Conservation (phyloP, 257 asterid genomes). For the Echium plantagineum region DNA sequence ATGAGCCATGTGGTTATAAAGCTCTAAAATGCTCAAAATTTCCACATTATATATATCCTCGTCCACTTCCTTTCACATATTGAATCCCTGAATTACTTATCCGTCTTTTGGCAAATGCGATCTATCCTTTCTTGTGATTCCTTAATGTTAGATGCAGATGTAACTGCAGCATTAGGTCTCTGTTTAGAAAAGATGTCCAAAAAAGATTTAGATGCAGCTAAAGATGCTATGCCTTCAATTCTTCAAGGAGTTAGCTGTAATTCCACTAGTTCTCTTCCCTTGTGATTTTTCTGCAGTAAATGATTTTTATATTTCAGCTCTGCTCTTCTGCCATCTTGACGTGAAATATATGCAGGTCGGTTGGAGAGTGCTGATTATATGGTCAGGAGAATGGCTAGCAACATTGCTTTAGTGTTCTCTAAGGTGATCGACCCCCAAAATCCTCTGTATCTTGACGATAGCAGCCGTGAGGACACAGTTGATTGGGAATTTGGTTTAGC, state of each 20-base stretch:
- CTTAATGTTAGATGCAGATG: slow-evolving; percentile 51
- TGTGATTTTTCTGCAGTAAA: slow-evolving; percentile 12
- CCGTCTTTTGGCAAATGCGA: slow-evolving; percentile 6
- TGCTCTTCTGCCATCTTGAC: slow-evolving; percentile 8
- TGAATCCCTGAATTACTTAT: neutral
- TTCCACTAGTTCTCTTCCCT: neutral
- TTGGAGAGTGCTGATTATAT: slow-evolving; percentile 73
- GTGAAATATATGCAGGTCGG: slow-evolving; percentile 56
- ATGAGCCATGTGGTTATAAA: too few relatives aligned
- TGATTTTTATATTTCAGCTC: slow-evolving; percentile 2
- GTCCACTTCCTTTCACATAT: neutral
- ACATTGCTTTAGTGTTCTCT: slow-evolving; percentile 82
- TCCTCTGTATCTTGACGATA: slow-evolving; percentile 89
- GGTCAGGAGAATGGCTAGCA: slow-evolving; percentile 90
- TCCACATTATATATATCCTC: neutral
- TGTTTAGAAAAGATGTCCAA: slow-evolving; percentile 89
- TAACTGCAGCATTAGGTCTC: slow-evolving; percentile 92
- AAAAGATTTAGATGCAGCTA: slow-evolving; percentile 69
- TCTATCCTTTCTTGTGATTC: slow-evolving; percentile 11
- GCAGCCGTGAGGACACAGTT: slow-evolving; percentile 47
- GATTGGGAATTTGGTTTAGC: slow-evolving; percentile 82
- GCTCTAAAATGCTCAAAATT: too few relatives aligned
- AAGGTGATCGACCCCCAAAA: slow-evolving; percentile 73
- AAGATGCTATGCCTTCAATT: slow-evolving; percentile 70
- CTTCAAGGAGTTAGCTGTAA: slow-evolving; percentile 93